phyloP scores from a whole-genome alignment of 148 eudicot genomes.

The Rhododendron williamsianum region DNA sequence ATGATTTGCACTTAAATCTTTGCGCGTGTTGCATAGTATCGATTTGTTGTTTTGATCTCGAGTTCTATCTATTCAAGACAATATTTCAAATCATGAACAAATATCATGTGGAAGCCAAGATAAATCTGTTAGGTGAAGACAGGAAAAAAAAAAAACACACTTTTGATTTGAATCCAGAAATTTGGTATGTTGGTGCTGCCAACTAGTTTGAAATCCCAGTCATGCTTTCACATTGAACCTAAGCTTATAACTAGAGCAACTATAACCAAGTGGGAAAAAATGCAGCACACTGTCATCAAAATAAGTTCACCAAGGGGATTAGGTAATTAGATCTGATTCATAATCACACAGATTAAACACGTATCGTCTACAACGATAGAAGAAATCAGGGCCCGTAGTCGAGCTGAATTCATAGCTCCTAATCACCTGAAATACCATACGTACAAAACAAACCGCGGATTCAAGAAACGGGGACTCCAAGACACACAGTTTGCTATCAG shows the following conservation, averaged over 20 bases:
- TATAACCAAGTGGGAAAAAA: not conserved
- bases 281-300: not conserved
- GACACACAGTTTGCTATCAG: not conserved
- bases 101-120: no score
- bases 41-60: not conserved
- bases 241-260: not conserved
- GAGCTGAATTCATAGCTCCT: not conserved
- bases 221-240: not conserved
- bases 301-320: not conserved
- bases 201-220: not conserved
- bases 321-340: not conserved
- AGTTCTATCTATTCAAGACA: no score
- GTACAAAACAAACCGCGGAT: not conserved
- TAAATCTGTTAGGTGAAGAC: no score
- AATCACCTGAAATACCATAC: not conserved
- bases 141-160: no score
- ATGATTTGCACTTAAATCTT: no score
- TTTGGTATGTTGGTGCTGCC: not conserved
- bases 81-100: no score
- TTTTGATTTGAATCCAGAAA: no score
- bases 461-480: constrained; percentile 1
- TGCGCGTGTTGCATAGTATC: not conserved
- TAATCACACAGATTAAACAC: not conserved
- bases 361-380: not conserved
- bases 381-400: not conserved